A percentile compares a stretch with the other conserved stretches of the same genome.
Conservation (phyloP, 306 rosid genomes). For the Cucurbita moschata region DNA sequence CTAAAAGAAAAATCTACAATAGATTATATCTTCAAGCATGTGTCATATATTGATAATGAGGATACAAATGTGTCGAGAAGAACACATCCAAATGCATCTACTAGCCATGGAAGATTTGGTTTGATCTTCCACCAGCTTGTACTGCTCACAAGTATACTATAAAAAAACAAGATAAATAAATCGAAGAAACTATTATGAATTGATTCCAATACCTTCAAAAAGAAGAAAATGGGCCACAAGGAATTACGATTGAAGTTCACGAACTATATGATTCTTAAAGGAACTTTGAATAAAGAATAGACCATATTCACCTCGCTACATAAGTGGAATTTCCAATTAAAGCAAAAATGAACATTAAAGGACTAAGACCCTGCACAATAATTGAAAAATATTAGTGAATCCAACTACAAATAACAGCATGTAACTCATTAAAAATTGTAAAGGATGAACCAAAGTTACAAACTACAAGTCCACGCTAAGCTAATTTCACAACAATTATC, state of each 20-base stretch:
- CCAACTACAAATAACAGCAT: background rate
- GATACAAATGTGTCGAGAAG: conserved; percentile 72
- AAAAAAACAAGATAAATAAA: conserved; percentile 1
- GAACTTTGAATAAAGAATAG: background rate
- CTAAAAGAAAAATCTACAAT: background rate
- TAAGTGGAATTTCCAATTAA: conserved; percentile 64
- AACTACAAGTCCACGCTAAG: background rate
- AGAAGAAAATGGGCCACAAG: background rate
- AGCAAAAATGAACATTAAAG: conserved; percentile 79
- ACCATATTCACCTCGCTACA: conserved; percentile 38
- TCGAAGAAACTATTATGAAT: background rate
- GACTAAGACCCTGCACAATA: conserved; percentile 74
- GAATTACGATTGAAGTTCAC: background rate
- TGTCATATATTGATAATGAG: conserved; percentile 11
- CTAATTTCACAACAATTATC: background rate
- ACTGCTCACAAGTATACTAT: conserved; percentile 63
- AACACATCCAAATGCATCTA: conserved; percentile 77
- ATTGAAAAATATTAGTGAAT: background rate
- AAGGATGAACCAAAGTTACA: background rate
- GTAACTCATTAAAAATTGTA: background rate
- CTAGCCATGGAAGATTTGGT: conserved; percentile 89
- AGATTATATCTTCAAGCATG: background rate
- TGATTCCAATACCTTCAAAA: background rate
- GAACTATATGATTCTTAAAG: background rate
- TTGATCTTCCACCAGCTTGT: conserved; percentile 45